Percentiles rank a stretch among this genome's conserved stretches.
phyloP scores from a whole-genome alignment of 805 yeast genomes.

The Geotrichum ghanense region DNA sequence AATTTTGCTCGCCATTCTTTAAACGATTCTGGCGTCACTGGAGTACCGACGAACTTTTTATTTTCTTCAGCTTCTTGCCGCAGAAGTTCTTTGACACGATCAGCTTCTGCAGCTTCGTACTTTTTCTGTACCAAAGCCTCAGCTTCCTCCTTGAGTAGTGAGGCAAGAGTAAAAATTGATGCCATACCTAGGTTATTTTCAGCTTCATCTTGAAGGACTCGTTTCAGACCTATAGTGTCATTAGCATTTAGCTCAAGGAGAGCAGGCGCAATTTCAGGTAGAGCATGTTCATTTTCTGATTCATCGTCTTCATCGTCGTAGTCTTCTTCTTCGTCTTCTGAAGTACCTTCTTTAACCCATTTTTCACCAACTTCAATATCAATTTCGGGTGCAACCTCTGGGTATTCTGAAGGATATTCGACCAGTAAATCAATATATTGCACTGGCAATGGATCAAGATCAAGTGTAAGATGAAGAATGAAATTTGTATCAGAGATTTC shows the following conservation, averaged over 20 bases:
- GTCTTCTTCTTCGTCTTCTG: constrained; percentile 33
- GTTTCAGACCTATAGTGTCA: constrained; percentile 20
- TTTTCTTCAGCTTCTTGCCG: constrained; percentile 74
- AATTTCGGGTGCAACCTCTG: constrained; percentile 64
- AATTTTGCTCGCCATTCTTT: constrained; percentile 61
- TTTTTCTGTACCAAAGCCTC: constrained; percentile 57
- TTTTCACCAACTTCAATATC: constrained; percentile 29
- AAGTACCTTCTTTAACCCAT: constrained; percentile 37
- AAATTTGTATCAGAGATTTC: constrained; percentile 37
- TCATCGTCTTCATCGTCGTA: constrained; percentile 33
- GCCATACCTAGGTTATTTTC: constrained; percentile 82
- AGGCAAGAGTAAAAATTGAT: constrained; percentile 70
- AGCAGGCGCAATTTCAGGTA: constrained; percentile 32
- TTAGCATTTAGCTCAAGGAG: constrained; percentile 39
- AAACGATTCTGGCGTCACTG: constrained; percentile 73
- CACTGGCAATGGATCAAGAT: constrained; percentile 61
- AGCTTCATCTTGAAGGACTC: constrained; percentile 31
- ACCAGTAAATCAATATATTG: constrained; percentile 51
- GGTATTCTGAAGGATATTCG: constrained; percentile 66
- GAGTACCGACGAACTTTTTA: constrained; percentile 82
- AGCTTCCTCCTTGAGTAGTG: constrained; percentile 70
- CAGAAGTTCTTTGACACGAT: constrained; percentile 45
- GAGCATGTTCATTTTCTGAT: constrained; percentile 35
- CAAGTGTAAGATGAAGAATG: constrained; percentile 50
- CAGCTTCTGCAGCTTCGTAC: constrained; percentile 40